Conservation (phyloP, 208 protist genomes). For the Acanthamoeba royreba region DNA sequence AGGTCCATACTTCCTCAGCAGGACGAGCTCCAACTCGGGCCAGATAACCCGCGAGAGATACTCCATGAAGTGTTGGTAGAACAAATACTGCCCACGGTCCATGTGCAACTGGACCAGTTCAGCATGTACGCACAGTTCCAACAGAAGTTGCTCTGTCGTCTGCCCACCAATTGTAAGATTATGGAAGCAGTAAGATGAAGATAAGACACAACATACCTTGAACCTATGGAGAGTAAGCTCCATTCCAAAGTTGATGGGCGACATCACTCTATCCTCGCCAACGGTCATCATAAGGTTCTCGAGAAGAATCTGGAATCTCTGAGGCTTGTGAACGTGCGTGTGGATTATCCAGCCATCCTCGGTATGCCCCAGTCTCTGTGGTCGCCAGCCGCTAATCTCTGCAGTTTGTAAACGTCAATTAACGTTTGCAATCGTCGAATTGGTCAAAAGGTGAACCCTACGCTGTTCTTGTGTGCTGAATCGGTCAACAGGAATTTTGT, state of each 20-base stretch:
- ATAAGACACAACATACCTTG: background rate
- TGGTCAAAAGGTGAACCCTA: background rate
- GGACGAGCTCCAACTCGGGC: slow-evolving; percentile 18
- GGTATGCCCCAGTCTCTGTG: background rate
- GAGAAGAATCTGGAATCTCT: slow-evolving; percentile 4
- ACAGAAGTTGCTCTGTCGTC: background rate
- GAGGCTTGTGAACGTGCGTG: background rate
- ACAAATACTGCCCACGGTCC: slow-evolving; percentile 1
- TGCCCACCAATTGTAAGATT: background rate
- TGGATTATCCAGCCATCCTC: background rate
- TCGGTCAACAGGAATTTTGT: background rate
- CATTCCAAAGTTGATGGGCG: background rate
- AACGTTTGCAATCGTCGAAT: too few species aligned
- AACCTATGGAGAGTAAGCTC: slow-evolving; percentile 1
- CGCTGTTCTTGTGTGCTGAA: background rate
- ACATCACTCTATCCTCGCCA: background rate
- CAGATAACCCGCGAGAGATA: background rate
- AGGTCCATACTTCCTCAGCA: background rate
- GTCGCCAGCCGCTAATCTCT: background rate
- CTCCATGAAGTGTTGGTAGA: slow-evolving; percentile 15
- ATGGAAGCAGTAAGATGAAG: background rate
- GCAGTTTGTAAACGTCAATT: too few species aligned
- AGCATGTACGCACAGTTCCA: slow-evolving; percentile 21
- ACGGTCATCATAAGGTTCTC: background rate
- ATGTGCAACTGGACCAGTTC: background rate